phyloP scores from a whole-genome alignment of 2,329 filamentous ascomycete genomes.

The Pseudocercospora crystallina region DNA sequence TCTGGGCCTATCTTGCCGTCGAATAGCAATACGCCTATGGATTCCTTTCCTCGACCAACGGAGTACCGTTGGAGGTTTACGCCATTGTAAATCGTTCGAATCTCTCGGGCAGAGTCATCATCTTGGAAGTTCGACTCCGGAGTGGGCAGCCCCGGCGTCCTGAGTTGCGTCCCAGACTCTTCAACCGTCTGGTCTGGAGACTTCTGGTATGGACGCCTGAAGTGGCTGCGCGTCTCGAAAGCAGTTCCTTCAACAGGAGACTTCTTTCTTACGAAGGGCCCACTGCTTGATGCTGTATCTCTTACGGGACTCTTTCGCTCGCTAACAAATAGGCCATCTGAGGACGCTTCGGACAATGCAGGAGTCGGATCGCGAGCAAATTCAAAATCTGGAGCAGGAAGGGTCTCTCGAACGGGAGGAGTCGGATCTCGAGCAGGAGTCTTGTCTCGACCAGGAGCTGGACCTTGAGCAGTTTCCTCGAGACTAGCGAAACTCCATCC shows the following conservation, averaged over 20 bases:
- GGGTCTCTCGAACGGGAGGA: neutral
- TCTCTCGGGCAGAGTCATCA: too few relatives aligned
- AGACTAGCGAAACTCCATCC: neutral
- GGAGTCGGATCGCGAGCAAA: neutral
- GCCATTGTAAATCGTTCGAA: too few relatives aligned
- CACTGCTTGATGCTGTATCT: neutral
- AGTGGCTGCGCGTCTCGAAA: neutral
- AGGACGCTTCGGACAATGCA: neutral
- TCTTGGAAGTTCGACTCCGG: too few relatives aligned
- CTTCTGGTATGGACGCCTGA: neutral
- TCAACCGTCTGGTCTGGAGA: neutral
- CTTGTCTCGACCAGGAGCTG: too few relatives aligned
- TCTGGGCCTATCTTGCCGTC: too few relatives aligned
- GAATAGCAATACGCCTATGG: neutral
- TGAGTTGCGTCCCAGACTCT: neutral
- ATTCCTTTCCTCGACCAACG: neutral
- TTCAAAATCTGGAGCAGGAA: neutral
- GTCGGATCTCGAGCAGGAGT: too few relatives aligned
- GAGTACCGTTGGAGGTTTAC: too few relatives aligned
- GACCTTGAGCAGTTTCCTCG: too few relatives aligned
- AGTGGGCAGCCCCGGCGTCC: too few relatives aligned
- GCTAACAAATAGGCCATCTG: slow-evolving; percentile 1
- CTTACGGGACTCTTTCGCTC: neutral
- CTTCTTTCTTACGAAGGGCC: neutral
- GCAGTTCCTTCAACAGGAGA: neutral